Percentiles rank a stretch among this genome's conserved stretches.
phyloP scores from a whole-genome alignment of 345 rosid species.

The Melastoma malabathricum region DNA sequence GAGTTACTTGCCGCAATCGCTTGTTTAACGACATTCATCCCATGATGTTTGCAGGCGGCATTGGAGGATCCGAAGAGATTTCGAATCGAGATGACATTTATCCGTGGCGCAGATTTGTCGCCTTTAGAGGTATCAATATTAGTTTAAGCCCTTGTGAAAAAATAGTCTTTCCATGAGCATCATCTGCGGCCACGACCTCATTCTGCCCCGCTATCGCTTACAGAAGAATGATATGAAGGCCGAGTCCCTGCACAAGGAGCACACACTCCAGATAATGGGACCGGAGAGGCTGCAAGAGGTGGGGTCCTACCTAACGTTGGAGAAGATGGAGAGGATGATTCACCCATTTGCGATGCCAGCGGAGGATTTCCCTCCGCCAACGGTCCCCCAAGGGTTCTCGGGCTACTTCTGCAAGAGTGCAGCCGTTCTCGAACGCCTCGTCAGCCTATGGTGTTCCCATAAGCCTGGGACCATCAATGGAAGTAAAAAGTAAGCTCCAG shows the following conservation, averaged over 20 bases:
- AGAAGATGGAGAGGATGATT: slow-evolving; percentile 88
- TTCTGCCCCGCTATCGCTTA: neutral
- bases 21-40: neutral
- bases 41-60: slow-evolving; percentile 32
- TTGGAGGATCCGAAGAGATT: slow-evolving; percentile 83
- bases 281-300: slow-evolving; percentile 96
- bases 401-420: slow-evolving; percentile 97
- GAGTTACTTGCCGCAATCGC: neutral
- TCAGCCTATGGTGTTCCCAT: slow-evolving; percentile 68
- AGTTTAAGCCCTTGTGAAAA: neutral
- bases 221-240: slow-evolving; percentile 64
- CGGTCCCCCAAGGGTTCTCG: slow-evolving; percentile 82
- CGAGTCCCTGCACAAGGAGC: slow-evolving; percentile 69
- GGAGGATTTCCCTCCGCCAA: slow-evolving; percentile 91
- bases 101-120: slow-evolving; percentile 96
- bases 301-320: slow-evolving; percentile 69
- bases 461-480: slow-evolving; percentile 32
- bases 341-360: slow-evolving; percentile 96
- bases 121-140: slow-evolving; percentile 60
- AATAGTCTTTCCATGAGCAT: too few relatives aligned
- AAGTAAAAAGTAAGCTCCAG: slow-evolving; percentile 16
- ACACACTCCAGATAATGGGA: slow-evolving; percentile 93
- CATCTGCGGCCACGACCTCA: too few relatives aligned
- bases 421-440: slow-evolving; percentile 67
- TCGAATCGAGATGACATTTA: slow-evolving; percentile 80